Conservation (phyloP, 2,329 filamentous ascomycete species). For the Calonectria ilicicola region DNA sequence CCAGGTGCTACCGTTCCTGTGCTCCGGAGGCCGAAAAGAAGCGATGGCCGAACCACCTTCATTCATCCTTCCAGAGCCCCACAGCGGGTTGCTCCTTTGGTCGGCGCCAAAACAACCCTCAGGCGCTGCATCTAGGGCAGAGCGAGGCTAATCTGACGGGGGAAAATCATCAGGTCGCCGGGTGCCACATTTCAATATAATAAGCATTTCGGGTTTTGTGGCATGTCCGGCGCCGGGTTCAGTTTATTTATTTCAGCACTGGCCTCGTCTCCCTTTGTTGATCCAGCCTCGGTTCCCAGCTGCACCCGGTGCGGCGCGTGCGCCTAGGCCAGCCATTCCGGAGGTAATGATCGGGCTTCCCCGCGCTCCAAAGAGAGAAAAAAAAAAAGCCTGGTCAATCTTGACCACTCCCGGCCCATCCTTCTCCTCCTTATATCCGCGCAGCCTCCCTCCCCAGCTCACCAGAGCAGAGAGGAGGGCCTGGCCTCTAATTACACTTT, state of each 20-base stretch:
- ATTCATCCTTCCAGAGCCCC: neutral
- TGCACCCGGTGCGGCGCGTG: slow-evolving; percentile 27
- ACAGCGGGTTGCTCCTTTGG: neutral
- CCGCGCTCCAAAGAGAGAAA: slow-evolving; percentile 15
- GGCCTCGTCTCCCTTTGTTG: neutral
- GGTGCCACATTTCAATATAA: neutral
- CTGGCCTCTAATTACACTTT: neutral
- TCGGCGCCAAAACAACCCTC: neutral
- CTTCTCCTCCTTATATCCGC: neutral
- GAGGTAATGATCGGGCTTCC: slow-evolving; percentile 30
- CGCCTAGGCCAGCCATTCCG: slow-evolving; percentile 23
- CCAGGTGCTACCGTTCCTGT: neutral
- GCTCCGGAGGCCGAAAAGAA: neutral
- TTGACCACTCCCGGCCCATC: neutral
- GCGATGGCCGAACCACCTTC: slow-evolving; percentile 2
- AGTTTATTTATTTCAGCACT: neutral
- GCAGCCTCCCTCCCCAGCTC: neutral
- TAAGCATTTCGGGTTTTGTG: neutral
- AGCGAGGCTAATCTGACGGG: neutral
- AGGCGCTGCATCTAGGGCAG: neutral
- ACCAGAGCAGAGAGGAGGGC: too few relatives aligned
- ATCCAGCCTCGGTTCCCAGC: slow-evolving; percentile 13
- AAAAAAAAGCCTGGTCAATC: neutral
- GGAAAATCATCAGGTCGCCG: neutral
- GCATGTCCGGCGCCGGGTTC: neutral